These are phyloP conservation scores for Suhomyces panamericanus DNA, from an alignment of 1,139 yeast genomes.

Conservation along the genomic window DNA sequence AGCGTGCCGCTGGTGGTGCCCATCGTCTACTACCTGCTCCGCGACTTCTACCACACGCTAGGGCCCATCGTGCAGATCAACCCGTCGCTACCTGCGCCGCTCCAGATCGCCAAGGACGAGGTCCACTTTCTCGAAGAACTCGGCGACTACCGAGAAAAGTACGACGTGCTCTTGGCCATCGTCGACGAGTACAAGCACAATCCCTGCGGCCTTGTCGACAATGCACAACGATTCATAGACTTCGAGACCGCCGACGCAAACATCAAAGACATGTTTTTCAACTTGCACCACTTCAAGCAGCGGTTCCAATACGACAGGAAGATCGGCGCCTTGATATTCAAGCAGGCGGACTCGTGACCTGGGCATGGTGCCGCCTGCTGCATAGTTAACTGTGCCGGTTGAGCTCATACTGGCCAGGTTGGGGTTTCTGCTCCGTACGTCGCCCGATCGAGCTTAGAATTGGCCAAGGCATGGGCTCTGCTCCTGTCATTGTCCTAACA, in stretches of 20 bases:
- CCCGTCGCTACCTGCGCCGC: not conserved
- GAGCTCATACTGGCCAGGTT: too few relatives aligned
- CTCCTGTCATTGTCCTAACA: not conserved
- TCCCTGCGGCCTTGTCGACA: constrained; percentile 6
- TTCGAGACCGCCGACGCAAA: constrained; percentile 18
- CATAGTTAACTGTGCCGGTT: too few relatives aligned
- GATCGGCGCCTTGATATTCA: constrained; percentile 4
- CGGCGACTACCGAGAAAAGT: constrained; percentile 11
- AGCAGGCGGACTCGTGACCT: too few relatives aligned
- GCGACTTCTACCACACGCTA: not conserved
- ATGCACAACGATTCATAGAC: constrained; percentile 11
- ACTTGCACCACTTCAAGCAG: constrained; percentile 18
- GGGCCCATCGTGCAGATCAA: not conserved
- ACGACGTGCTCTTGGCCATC: constrained; percentile 9
- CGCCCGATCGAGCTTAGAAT: not conserved
- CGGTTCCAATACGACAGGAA: constrained; percentile 16
- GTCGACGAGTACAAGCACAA: constrained; percentile 3
- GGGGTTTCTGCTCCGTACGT: too few relatives aligned
- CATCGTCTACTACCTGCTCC: not conserved
- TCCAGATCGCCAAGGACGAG: constrained; percentile 17
- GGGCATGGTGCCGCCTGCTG: too few relatives aligned
- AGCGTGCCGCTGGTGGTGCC: constrained; percentile 1
- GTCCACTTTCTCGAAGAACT: constrained; percentile 16
- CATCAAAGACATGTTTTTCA: constrained; percentile 19
- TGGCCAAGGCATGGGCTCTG: not conserved